Conservation (phyloP, 1,139 yeast species). For the Geotrichum citri-aurantii region DNA sequence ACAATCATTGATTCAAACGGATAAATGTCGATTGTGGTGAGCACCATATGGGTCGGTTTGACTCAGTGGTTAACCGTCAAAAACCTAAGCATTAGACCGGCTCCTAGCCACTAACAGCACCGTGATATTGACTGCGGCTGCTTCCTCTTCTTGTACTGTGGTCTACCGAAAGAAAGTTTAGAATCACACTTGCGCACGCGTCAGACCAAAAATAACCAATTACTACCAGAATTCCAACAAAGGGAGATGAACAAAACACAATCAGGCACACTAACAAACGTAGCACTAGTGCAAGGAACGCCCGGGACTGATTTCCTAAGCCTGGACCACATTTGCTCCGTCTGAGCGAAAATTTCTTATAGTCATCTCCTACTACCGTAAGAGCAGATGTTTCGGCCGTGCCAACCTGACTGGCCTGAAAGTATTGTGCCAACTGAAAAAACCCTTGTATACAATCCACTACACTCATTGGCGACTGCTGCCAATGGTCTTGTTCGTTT, state of each 20-base stretch:
- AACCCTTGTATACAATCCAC: not conserved
- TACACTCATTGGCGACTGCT: not conserved
- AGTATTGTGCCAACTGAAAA: not conserved
- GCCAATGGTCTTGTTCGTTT: too few species aligned
- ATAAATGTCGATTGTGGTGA: not conserved
- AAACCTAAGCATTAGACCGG: not conserved
- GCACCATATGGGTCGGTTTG: not conserved
- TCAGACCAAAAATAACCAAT: not conserved
- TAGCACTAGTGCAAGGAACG: not conserved
- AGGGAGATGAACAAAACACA: not conserved
- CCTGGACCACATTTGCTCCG: not conserved
- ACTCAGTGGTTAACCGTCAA: not conserved
- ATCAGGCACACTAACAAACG: constrained; percentile 1
- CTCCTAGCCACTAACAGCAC: not conserved
- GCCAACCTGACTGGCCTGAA: not conserved
- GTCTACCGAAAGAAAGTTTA: not conserved
- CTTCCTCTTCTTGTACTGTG: not conserved
- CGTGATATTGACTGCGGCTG: not conserved
- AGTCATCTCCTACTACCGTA: not conserved
- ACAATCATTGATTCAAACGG: not conserved
- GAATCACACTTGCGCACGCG: not conserved
- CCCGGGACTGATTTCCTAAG: not conserved
- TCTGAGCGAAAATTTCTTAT: not conserved
- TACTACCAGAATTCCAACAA: not conserved
- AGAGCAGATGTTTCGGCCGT: not conserved